A percentile compares a stretch with the other conserved stretches of the same genome.
These are phyloP conservation scores for Triticum monococcum DNA, from an alignment of 176 grass and related monocot genomes.

Conservation along the genomic window DNA sequence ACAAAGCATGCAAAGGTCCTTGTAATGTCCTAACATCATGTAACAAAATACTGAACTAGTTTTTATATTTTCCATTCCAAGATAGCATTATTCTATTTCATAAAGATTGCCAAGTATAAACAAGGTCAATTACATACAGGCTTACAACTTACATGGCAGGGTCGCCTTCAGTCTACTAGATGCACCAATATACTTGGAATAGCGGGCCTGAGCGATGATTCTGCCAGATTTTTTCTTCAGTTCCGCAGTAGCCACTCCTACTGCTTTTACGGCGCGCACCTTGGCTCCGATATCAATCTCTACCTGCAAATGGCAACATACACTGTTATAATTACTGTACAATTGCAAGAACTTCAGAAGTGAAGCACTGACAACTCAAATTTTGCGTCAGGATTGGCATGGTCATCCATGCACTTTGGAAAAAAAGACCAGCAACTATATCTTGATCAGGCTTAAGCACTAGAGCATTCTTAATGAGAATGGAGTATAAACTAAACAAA, in stretches of 20 bases:
- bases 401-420: no score
- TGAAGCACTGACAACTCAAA: neutral
- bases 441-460: no score
- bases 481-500: no score
- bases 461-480: no score
- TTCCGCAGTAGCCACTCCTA: slow-evolving; percentile 37
- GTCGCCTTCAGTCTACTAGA: slow-evolving; percentile 53
- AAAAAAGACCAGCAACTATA: no score
- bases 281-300: slow-evolving; percentile 90
- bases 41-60: neutral
- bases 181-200: neutral
- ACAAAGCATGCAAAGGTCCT: no score
- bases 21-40: no score
- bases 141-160: neutral
- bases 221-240: slow-evolving; percentile 70
- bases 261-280: neutral
- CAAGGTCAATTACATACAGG: neutral
- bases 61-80: neutral
- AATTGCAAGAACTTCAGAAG: neutral
- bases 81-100: neutral
- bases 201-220: slow-evolving; percentile 13
- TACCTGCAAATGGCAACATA: slow-evolving; percentile 42
- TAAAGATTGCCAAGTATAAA: neutral
- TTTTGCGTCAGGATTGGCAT: no score
- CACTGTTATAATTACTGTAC: neutral